Evolutionary conservation across 768 basidiomycete species (phyloP), one percentile per base, ranked within the genome.

Genomic region (Lactarius tabidus): DNA sequence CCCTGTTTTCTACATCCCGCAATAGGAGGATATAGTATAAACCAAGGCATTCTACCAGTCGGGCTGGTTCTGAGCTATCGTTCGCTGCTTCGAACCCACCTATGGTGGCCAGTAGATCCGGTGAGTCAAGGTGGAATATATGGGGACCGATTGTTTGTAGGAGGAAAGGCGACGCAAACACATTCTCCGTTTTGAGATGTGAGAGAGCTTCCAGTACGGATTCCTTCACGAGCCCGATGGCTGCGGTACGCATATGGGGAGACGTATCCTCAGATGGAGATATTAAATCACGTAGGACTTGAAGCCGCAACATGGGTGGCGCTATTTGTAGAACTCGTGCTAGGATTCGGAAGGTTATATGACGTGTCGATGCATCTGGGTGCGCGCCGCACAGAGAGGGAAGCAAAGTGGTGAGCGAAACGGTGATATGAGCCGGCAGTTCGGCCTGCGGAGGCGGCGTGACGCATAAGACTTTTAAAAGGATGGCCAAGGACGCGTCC

Each of bases 201-300:
- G 82, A 66, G 2, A 82, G 73, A 0, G 79, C 82, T 57, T 87
- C 82, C 14, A 91, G 72, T 1, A 86, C 75, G 1, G 84, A 82
- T 58, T 91, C 88, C 72, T 87, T 89, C 1, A 90, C 79, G 2
- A 91, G 77, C 0, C 87, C 86, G 0, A 92, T 79, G 0, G 87
- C 82, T 1, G 89, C 87, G 0, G 85, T 83, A 10, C 85, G 81
- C 80, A 91, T 88, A 70, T 88, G 86, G 0, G 86, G 86, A 54
- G 82, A 82, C 18, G 82, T 76, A 6, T 74, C 73, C 63, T 84
- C 78, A 12, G 70, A 67, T 20, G 83, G 79, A 6, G 72, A 67
- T 39, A 79, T 63, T 26, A 91, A 78, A 39, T 85, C 85, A 14
- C 77, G 74, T 3, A 91, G 77, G 10, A 86, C 74, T 48, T 83